These are phyloP conservation scores for Ceratonia siliqua DNA, from an alignment of 306 rosid genomes.

Conservation along the genomic window DNA sequence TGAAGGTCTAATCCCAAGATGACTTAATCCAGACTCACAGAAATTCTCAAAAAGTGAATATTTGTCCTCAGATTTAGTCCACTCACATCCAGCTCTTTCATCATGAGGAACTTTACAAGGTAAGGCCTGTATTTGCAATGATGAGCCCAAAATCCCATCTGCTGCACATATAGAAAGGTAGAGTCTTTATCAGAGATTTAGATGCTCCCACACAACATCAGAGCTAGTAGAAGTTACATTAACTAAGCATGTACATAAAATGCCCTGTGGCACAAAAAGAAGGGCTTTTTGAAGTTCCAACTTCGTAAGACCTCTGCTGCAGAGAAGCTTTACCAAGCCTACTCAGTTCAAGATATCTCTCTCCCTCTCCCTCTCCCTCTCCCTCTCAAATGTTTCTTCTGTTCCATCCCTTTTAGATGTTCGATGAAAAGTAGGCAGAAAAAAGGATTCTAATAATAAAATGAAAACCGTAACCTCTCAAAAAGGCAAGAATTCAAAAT, in stretches of 20 bases:
- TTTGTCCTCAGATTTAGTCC: constrained; percentile 36
- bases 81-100: constrained; percentile 41
- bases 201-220: constrained; percentile 2
- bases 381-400: neutral
- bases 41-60: constrained; percentile 59
- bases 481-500: constrained; percentile 10
- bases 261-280: neutral
- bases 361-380: neutral
- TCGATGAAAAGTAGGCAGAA: constrained; percentile 15
- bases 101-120: constrained; percentile 29
- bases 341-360: constrained; percentile 10
- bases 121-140: constrained; percentile 33
- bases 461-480: neutral
- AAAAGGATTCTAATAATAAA: constrained; percentile 20
- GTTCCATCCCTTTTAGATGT: neutral
- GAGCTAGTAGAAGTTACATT: constrained; percentile 22
- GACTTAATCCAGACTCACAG: constrained; percentile 68
- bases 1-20: constrained; percentile 59
- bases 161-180: constrained; percentile 34
- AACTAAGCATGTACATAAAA: constrained; percentile 22
- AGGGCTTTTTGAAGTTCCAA: constrained; percentile 4
- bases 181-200: constrained; percentile 12
- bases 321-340: neutral
- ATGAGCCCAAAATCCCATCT: constrained; percentile 41
- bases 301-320: neutral